A percentile compares a stretch with the other conserved stretches of the same genome.
Conservation (phyloP, 1,139 yeast species). For the Eremothecium sinecaudum region DNA sequence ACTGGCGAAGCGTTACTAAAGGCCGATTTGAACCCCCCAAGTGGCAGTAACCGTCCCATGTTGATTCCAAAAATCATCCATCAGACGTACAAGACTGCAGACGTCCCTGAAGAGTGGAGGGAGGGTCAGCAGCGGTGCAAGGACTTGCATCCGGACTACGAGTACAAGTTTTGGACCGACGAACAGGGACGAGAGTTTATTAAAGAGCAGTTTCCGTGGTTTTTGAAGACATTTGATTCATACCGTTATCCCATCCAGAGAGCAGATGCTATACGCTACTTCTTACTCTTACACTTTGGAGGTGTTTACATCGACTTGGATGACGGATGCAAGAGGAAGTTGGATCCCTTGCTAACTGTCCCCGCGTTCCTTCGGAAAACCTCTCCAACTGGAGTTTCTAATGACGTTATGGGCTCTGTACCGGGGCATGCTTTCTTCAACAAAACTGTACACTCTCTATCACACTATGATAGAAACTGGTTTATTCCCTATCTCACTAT, state of each 20-base stretch:
- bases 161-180: slow-evolving; percentile 88
- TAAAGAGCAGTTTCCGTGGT: slow-evolving; percentile 75
- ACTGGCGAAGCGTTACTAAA: slow-evolving; percentile 52
- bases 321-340: slow-evolving; percentile 68
- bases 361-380: slow-evolving; percentile 88
- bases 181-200: slow-evolving; percentile 73
- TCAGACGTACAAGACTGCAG: slow-evolving; percentile 76
- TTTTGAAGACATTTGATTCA: slow-evolving; percentile 63
- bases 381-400: slow-evolving; percentile 82
- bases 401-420: slow-evolving; percentile 85
- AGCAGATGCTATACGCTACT: slow-evolving; percentile 89
- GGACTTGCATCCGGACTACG: slow-evolving; percentile 75
- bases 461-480: slow-evolving; percentile 62
- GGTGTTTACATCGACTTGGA: slow-evolving; percentile 88
- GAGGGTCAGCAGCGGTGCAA: slow-evolving; percentile 68
- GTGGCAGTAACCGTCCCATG: slow-evolving; percentile 20
- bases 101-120: slow-evolving; percentile 74
- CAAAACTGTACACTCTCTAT: slow-evolving; percentile 56
- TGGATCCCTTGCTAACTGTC: slow-evolving; percentile 71
- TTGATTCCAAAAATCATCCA: slow-evolving; percentile 84
- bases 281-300: slow-evolving; percentile 73
- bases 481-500: slow-evolving; percentile 79
- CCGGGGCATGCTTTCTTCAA: slow-evolving; percentile 81
- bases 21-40: slow-evolving; percentile 44
- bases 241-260: slow-evolving; percentile 78